These are phyloP conservation scores for Prunus mongolica DNA, from an alignment of 306 rosid genomes.

Conservation along the genomic window DNA sequence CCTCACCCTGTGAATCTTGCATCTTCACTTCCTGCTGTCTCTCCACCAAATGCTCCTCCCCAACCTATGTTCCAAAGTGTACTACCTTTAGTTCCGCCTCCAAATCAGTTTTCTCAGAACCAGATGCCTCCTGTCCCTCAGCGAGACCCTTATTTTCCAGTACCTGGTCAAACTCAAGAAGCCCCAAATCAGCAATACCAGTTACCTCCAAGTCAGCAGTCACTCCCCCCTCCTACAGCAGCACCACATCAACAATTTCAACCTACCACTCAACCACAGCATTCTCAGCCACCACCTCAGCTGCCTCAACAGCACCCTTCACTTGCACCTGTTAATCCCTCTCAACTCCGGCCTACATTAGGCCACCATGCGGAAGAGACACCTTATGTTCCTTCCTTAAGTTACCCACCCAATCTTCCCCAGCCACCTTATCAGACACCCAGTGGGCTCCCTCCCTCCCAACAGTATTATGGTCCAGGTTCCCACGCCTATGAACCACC, in stretches of 20 bases:
- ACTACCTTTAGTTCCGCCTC: slow-evolving; percentile 48
- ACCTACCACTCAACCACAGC: slow-evolving; percentile 54
- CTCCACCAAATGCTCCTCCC: slow-evolving; percentile 67
- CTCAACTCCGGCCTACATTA: slow-evolving; percentile 53
- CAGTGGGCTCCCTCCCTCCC: slow-evolving; percentile 57
- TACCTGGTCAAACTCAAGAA: slow-evolving; percentile 61
- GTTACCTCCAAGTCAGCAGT: slow-evolving; percentile 52
- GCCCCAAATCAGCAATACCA: slow-evolving; percentile 63
- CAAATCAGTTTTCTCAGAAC: slow-evolving; percentile 59
- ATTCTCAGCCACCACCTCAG: slow-evolving; percentile 51
- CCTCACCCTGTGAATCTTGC: slow-evolving; percentile 46
- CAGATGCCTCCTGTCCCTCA: slow-evolving; percentile 58
- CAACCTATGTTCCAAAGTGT: slow-evolving; percentile 47
- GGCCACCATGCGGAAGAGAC: slow-evolving; percentile 73
- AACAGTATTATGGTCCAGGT: slow-evolving; percentile 56
- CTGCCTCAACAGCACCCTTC: slow-evolving; percentile 60
- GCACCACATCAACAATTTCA: slow-evolving; percentile 61
- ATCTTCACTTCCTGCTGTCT: slow-evolving; percentile 42
- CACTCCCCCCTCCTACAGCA: slow-evolving; percentile 42
- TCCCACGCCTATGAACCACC: slow-evolving; percentile 54
- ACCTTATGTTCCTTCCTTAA: slow-evolving; percentile 61
- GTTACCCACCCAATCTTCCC: slow-evolving; percentile 52
- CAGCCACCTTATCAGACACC: slow-evolving; percentile 63
- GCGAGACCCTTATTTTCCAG: slow-evolving; percentile 58
- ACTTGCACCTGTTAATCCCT: slow-evolving; percentile 36